A percentile compares a stretch with the other conserved stretches of the same genome.
These are phyloP conservation scores for Hortiboletus campestris DNA, from an alignment of 768 basidiomycete species.

Conservation along the genomic window DNA sequence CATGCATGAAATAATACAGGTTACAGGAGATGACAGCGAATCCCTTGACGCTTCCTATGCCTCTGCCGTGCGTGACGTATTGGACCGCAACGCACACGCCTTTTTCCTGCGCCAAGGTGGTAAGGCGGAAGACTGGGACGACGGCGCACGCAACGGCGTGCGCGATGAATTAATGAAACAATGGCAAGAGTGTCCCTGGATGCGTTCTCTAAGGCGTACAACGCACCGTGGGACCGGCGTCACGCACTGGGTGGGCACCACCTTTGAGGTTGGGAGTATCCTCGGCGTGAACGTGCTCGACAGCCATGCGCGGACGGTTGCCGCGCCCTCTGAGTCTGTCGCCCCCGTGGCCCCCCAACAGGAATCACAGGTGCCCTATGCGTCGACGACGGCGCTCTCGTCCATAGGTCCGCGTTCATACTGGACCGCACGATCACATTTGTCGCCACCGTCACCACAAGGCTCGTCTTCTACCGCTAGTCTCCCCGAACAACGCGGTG, in stretches of 20 bases:
- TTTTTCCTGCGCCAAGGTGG: constrained; percentile 69
- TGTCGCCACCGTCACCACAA: constrained; percentile 12
- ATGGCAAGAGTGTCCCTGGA: constrained; percentile 74
- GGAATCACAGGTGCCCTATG: constrained; percentile 4
- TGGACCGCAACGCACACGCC: constrained; percentile 59
- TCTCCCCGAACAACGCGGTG: constrained; percentile 14
- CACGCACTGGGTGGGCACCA: constrained; percentile 64
- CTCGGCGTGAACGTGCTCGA: constrained; percentile 64
- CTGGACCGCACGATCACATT: constrained; percentile 20
- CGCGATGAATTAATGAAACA: constrained; percentile 55
- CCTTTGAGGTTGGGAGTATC: constrained; percentile 77
- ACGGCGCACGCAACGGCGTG: constrained; percentile 46
- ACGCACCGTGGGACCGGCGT: constrained; percentile 1
- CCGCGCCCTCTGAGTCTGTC: background rate
- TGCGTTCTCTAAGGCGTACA: constrained; percentile 38
- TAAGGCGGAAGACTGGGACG: constrained; percentile 63
- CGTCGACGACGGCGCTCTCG: constrained; percentile 22
- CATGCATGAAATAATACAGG: constrained; percentile 32
- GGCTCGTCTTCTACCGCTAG: constrained; percentile 13
- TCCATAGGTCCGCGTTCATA: constrained; percentile 23
- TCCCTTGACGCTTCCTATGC: constrained; percentile 33
- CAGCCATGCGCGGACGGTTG: constrained; percentile 7
- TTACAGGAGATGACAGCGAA: constrained; percentile 31
- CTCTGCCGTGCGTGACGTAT: constrained; percentile 33
- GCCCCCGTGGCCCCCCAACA: constrained; percentile 2